Percentiles rank a stretch among this genome's conserved stretches.
Evolutionary conservation across 2,329 filamentous ascomycete species (phyloP).

Genomic region (Aspergillus sp.): DNA sequence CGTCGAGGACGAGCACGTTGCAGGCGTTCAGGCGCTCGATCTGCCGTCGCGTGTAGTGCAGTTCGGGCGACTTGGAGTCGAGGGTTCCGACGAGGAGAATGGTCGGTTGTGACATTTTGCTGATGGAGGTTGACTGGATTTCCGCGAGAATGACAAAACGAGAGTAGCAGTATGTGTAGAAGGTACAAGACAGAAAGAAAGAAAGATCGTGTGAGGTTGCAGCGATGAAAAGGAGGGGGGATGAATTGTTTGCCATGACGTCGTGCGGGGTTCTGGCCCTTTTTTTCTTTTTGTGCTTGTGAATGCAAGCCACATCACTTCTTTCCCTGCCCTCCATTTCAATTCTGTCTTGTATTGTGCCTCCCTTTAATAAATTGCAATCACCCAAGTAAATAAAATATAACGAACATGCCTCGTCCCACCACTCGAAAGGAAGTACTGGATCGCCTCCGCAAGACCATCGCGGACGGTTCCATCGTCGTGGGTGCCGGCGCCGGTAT

Average conservation of each 20-base stretch:
- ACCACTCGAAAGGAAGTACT: conserved; percentile 59
- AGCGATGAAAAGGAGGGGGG: neutral
- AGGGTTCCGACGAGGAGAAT: conserved; percentile 62
- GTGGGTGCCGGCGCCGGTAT: conserved; percentile 66
- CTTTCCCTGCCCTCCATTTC: neutral
- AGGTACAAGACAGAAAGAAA: neutral
- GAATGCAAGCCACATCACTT: neutral
- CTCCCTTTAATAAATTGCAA: too few species aligned
- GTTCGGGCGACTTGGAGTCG: conserved; percentile 63
- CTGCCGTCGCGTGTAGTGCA: conserved; percentile 54
- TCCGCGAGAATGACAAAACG: neutral
- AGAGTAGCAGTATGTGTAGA: neutral
- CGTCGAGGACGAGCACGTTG: conserved; percentile 31
- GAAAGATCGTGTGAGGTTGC: neutral
- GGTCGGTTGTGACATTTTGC: conserved; percentile 19
- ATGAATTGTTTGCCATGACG: neutral
- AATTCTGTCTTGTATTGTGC: neutral
- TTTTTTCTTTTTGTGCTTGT: neutral
- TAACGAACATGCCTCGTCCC: conserved; percentile 55
- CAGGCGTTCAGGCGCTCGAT: conserved; percentile 34
- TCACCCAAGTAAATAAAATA: neutral
- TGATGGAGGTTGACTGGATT: too few species aligned
- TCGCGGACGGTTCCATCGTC: conserved; percentile 58
- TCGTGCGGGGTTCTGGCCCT: neutral
- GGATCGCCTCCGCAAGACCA: conserved; percentile 52